phyloP scores from a whole-genome alignment of 192 early-diverging fungal species.

The Linnemannia exigua region DNA sequence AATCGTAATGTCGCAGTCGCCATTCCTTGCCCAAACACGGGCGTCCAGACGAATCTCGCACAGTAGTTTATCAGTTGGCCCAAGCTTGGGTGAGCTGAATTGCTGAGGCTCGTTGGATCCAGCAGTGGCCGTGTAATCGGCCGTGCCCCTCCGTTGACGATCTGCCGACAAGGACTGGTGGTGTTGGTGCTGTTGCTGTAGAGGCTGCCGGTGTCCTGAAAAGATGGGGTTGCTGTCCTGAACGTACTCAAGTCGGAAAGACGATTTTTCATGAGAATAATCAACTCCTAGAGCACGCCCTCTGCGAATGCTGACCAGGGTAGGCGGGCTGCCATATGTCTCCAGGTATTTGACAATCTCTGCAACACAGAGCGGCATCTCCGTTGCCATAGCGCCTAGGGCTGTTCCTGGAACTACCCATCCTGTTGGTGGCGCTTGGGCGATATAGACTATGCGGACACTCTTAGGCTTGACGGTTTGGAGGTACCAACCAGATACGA shows the following conservation, averaged over 20 bases:
- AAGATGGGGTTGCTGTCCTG: slow-evolving; percentile 56
- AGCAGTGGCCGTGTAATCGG: slow-evolving; percentile 10
- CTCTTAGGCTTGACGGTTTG: slow-evolving; percentile 43
- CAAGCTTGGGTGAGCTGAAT: slow-evolving; percentile 32
- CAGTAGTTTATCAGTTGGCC: slow-evolving; percentile 42
- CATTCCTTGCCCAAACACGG: slow-evolving; percentile 43
- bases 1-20: slow-evolving; percentile 57
- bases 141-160: slow-evolving; percentile 26
- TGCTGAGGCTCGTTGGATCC: slow-evolving; percentile 1
- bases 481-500: slow-evolving; percentile 49
- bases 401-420: slow-evolving; percentile 60
- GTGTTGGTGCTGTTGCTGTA: slow-evolving; percentile 35
- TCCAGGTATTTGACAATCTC: slow-evolving; percentile 53
- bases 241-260: slow-evolving; percentile 44
- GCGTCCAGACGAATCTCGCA: slow-evolving; percentile 60
- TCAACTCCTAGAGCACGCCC: slow-evolving; percentile 45
- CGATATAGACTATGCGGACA: slow-evolving; percentile 51
- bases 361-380: slow-evolving; percentile 50
- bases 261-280: slow-evolving; percentile 40
- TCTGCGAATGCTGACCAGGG: slow-evolving; percentile 51
- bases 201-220: slow-evolving; percentile 34
- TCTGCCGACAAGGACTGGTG: slow-evolving; percentile 17
- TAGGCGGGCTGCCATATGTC: slow-evolving; percentile 44
- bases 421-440: slow-evolving; percentile 52
- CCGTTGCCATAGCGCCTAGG: slow-evolving; percentile 44